phyloP scores from a whole-genome alignment of 2,329 filamentous ascomycete species.

The Tolypocladium paradoxum region DNA sequence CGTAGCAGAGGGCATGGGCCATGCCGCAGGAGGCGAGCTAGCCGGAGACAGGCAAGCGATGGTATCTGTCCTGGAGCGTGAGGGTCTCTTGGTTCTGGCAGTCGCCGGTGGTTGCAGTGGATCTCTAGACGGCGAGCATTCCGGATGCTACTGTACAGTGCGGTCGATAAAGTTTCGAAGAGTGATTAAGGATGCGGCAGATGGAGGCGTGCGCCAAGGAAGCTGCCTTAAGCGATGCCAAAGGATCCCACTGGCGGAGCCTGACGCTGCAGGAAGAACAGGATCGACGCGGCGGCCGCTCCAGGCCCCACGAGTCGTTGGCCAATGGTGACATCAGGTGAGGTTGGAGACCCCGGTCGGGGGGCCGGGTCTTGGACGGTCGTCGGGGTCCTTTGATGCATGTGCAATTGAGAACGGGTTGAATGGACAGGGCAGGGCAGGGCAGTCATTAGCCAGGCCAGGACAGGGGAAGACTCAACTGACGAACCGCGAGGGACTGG shows the following conservation, averaged over 20 bases:
- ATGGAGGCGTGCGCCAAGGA: constrained; percentile 2
- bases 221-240: background rate
- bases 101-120: constrained; percentile 4
- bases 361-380: background rate
- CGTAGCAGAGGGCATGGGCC: background rate
- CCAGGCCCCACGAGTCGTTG: background rate
- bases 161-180: constrained; percentile 13
- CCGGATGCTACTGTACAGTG: constrained; percentile 15
- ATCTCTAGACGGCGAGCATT: constrained; percentile 16
- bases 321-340: constrained; percentile 4
- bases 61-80: background rate
- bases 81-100: background rate
- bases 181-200: constrained; percentile 7
- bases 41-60: background rate
- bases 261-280: background rate
- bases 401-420: background rate
- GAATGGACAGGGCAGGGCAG: background rate
- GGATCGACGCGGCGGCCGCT: background rate
- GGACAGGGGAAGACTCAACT: background rate
- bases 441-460: background rate
- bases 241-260: background rate
- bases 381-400: background rate
- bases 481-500: background rate
- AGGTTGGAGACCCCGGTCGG: background rate
- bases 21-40: background rate